Evolutionary conservation across 1,284 basidiomycete genomes (phyloP).

Genomic region (Boletus subluridellus): DNA sequence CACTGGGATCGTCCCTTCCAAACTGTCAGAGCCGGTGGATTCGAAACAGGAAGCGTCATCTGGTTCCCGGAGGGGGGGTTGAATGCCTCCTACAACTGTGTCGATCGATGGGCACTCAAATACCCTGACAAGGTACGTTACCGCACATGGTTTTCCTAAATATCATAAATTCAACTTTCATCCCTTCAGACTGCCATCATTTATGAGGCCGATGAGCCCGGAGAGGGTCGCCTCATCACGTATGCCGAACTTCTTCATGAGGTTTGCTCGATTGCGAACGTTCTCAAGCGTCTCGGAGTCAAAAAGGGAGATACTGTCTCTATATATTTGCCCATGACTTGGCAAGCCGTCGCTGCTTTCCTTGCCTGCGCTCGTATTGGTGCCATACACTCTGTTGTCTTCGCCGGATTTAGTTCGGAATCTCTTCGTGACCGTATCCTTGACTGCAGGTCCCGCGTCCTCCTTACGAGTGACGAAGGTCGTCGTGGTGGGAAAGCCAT

Average conservation of each 20-base stretch:
- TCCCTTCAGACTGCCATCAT: conserved; percentile 79
- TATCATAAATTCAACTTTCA: not conserved
- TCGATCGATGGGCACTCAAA: conserved; percentile 93
- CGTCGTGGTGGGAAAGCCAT: conserved; percentile 92
- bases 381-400: conserved; percentile 97
- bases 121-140: conserved; percentile 77
- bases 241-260: conserved; percentile 88
- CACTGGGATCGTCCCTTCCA: conserved; percentile 92
- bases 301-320: conserved; percentile 96
- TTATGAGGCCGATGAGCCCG: conserved; percentile 96
- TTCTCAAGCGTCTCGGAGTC: conserved; percentile 86
- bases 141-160: not conserved
- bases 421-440: conserved; percentile 90
- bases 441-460: conserved; percentile 86
- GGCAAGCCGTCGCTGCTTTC: conserved; percentile 94
- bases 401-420: conserved; percentile 98
- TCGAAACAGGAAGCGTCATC: conserved; percentile 83
- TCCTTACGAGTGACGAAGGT: conserved; percentile 97
- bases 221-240: conserved; percentile 72
- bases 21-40: conserved; percentile 82
- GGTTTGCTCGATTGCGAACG: conserved; percentile 88
- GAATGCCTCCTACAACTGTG: conserved; percentile 96
- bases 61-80: conserved; percentile 94
- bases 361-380: conserved; percentile 97
- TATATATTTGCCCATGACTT: conserved; percentile 86